These are phyloP conservation scores for Tieghemostelium lacteum DNA, from an alignment of 78 protist genomes.

Conservation along the genomic window DNA sequence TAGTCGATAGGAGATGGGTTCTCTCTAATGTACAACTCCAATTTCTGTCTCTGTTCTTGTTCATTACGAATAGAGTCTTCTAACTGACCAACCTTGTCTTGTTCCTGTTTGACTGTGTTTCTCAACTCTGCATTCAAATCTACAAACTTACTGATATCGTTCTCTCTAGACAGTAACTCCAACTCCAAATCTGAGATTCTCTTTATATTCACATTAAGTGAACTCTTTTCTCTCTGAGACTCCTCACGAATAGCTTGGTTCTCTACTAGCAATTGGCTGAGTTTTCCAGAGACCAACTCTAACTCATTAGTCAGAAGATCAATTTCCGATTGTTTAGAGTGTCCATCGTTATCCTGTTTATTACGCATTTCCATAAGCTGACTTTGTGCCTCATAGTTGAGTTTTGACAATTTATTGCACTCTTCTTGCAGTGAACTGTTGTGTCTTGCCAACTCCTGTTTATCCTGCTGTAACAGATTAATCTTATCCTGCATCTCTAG, in stretches of 20 bases:
- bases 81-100: background rate
- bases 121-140: conserved; percentile 15
- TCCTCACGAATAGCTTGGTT: conserved; percentile 68
- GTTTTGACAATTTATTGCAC: conserved; percentile 1
- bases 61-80: conserved; percentile 1
- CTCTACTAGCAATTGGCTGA: conserved; percentile 35
- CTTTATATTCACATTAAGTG: conserved; percentile 35
- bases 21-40: conserved; percentile 42
- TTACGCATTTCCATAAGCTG: conserved; percentile 27
- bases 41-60: conserved; percentile 21
- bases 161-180: conserved; percentile 52
- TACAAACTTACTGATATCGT: conserved; percentile 22
- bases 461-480: background rate
- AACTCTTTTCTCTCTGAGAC: conserved; percentile 38
- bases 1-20: conserved; percentile 65
- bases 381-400: conserved; percentile 20
- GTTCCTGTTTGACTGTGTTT: background rate
- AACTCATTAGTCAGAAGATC: conserved; percentile 69
- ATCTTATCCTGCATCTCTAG: conserved; percentile 37
- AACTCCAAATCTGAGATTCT: conserved; percentile 72
- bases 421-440: conserved; percentile 47
- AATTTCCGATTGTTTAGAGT: conserved; percentile 73
- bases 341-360: conserved; percentile 59
- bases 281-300: conserved; percentile 28
- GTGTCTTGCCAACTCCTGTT: conserved; percentile 38